A percentile compares a stretch with the other conserved stretches of the same genome.
Conservation (phyloP, 768 basidiomycete species). For the Leccinellum luteum region DNA sequence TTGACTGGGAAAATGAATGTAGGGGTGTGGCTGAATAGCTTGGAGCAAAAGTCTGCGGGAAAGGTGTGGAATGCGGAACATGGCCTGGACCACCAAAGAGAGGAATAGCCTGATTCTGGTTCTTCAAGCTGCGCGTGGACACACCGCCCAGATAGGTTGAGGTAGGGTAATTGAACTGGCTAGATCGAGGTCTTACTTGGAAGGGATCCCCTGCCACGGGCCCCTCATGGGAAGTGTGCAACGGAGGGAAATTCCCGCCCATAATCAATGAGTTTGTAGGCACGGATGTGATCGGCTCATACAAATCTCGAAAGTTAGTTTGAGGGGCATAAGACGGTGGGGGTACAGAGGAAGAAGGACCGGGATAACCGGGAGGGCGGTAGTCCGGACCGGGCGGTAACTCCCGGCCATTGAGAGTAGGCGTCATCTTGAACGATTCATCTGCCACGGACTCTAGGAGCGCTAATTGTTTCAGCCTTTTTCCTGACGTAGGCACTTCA, state of each 20-base stretch:
- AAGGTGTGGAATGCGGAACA: conserved; percentile 9
- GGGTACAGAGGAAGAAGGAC: conserved; percentile 30
- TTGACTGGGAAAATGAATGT: conserved; percentile 11
- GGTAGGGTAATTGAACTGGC: conserved; percentile 40
- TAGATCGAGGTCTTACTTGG: conserved; percentile 48
- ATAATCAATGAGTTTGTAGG: conserved; percentile 7
- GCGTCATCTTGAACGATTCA: conserved; percentile 66
- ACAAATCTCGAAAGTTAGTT: conserved; percentile 29
- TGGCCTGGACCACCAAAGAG: conserved; percentile 4
- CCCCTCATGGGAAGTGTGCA: conserved; percentile 6
- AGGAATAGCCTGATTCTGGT: conserved; percentile 18
- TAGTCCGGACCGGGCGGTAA: conserved; percentile 16
- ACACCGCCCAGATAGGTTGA: conserved; percentile 12
- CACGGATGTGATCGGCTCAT: conserved; percentile 31
- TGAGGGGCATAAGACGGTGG: conserved; percentile 16
- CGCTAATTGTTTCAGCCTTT: conserved; percentile 66
- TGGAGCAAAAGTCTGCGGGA: conserved; percentile 16
- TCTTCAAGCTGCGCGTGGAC: conserved; percentile 6
- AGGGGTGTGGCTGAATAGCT: conserved; percentile 19
- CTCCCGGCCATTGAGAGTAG: conserved; percentile 32
- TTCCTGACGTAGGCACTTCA: conserved; percentile 56
- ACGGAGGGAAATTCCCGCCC: conserved; percentile 2
- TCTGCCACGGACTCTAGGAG: conserved; percentile 69
- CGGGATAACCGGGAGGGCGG: conserved; percentile 6
- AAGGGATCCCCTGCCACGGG: conserved; percentile 30